These are phyloP conservation scores for Odonthalia washingtoniensis DNA, from an alignment of 31 red algal genomes.

Conservation along the genomic window DNA sequence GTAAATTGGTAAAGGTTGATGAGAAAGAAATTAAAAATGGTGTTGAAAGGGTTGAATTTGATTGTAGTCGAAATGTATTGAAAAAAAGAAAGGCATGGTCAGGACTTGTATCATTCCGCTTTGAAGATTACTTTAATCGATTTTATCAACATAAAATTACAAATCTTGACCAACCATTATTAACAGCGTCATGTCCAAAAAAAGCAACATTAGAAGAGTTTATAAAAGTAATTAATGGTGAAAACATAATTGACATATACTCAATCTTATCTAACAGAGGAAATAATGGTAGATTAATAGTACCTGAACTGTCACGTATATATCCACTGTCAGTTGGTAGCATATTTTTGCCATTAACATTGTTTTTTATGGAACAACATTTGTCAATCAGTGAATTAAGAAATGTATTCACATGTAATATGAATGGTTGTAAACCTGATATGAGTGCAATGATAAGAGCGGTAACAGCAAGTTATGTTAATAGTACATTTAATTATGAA, in stretches of 20 bases:
- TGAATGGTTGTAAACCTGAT: constrained; percentile 27
- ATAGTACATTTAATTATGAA: constrained; percentile 59
- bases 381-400: constrained; percentile 48
- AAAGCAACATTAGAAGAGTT: constrained; percentile 37
- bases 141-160: constrained; percentile 23
- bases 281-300: constrained; percentile 18
- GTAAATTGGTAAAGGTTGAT: constrained; percentile 11
- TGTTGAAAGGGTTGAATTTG: constrained; percentile 22
- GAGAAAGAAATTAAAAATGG: constrained; percentile 2
- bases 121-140: constrained; percentile 51
- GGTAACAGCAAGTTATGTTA: constrained; percentile 55
- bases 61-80: constrained; percentile 39
- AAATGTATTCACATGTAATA: constrained; percentile 14
- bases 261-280: not conserved
- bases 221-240: constrained; percentile 24
- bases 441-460: constrained; percentile 36
- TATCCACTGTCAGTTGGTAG: constrained; percentile 47
- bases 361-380: constrained; percentile 49
- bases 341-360: constrained; percentile 55
- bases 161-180: constrained; percentile 62
- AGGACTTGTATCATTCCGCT: constrained; percentile 43
- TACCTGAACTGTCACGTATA: constrained; percentile 52
- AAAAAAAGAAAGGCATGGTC: constrained; percentile 60
- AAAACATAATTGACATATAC: constrained; percentile 11
- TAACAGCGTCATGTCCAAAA: constrained; percentile 14